Evolutionary conservation across 2,329 filamentous ascomycete genomes (phyloP), one percentile per base, ranked within the genome.

Genomic region (Cryphonectria carpinicola): DNA sequence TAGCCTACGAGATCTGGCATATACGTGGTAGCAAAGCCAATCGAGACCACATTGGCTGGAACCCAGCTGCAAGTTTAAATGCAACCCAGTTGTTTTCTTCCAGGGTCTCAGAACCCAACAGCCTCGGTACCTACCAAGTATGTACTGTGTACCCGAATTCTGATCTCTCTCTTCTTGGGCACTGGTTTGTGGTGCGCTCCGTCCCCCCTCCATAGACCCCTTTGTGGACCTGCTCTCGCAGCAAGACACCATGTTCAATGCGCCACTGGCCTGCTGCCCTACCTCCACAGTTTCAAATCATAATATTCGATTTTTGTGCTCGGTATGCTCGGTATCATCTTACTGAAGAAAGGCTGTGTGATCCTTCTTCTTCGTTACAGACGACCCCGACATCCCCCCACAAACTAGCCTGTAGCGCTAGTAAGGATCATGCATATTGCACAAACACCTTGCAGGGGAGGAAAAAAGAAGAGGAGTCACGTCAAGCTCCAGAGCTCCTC

Each of bases 361-460:
- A 10, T 52, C 28, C 66, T 60, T n/a, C 43, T 25, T 41, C 7
- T 32, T 22, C n/a, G n/a, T 61, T 37, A 37, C 46, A 19, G 19
- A 37, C 39, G 56, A 62, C 56, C 66, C 54, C 56, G 25, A 61
- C 39, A 25, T 60, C 66, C 66, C 66, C 70, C 70, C 70, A 68
- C 70, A 71, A 68, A 71, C 65, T 63, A 28, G 28, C 11, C 19
- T 46, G 37, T 60, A 25, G 17, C 19, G 63, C 70, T 71, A 66
- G 70, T 56, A 69, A 32, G 70, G 70, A 65, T 69, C 49, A 17
- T 65, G 67, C 70, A 71, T 69, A 63, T 22, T 63, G 19, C 43
- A n/a, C 37, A 39, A 49, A 54, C 13, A 63, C 46, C 70, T 62
- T 69, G 70, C 67, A 58, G 25, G 61, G n/a, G 10, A 37, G 5